phyloP scores from a whole-genome alignment of 1,284 basidiomycete species.

The Trichosporon ovoides region DNA sequence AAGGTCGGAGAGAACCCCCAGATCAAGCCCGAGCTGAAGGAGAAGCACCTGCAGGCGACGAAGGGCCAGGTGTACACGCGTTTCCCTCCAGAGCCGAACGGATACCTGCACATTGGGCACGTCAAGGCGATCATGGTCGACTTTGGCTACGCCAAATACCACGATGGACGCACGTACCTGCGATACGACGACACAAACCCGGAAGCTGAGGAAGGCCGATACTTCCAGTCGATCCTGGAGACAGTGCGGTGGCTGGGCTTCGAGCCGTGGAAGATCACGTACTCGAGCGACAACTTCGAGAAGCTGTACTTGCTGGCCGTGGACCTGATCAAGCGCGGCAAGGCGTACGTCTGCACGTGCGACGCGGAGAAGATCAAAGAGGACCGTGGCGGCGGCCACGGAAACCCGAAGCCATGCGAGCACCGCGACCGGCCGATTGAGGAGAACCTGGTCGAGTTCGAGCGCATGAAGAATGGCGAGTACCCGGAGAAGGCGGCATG shows the following conservation, averaged over 20 bases:
- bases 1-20: constrained; percentile 94
- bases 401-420: constrained; percentile 75
- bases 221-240: constrained; percentile 95
- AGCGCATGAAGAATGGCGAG: constrained; percentile 85
- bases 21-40: constrained; percentile 67
- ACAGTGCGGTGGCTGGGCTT: constrained; percentile 95
- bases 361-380: constrained; percentile 88
- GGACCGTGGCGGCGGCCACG: constrained; percentile 75
- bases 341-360: constrained; percentile 95
- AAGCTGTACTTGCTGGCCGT: constrained; percentile 81
- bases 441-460: constrained; percentile 83
- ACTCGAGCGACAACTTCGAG: constrained; percentile 96
- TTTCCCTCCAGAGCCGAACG: constrained; percentile 98
- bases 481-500: constrained; percentile 88
- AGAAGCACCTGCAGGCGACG: constrained; percentile 75
- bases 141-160: constrained; percentile 92
- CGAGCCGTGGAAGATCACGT: constrained; percentile 98
- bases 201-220: constrained; percentile 90
- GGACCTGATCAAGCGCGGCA: constrained; percentile 83
- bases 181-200: constrained; percentile 98
- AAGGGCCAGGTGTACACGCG: constrained; percentile 85
- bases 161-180: constrained; percentile 85
- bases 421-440: constrained; percentile 77
- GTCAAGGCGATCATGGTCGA: constrained; percentile 98
- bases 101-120: constrained; percentile 92